phyloP scores from a whole-genome alignment of 306 rosid species.

The Luffa aegyptiaca region DNA sequence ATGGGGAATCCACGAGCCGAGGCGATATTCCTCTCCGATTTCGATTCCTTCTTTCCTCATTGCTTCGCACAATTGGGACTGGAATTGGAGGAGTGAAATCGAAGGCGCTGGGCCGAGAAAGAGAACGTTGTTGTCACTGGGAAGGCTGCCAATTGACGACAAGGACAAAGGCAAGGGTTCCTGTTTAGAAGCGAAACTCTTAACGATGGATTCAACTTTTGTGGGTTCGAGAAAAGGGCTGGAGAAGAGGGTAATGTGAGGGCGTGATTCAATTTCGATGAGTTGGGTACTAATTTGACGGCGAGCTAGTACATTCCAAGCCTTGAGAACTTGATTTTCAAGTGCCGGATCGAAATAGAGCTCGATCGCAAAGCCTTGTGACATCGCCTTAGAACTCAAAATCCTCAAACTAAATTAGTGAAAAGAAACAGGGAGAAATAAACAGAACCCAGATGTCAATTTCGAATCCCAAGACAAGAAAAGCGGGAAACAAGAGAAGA shows the following conservation, averaged over 20 bases:
- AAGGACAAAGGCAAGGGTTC: constrained; percentile 65
- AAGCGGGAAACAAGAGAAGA: not conserved
- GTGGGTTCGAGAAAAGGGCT: constrained; percentile 42
- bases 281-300: constrained; percentile 81
- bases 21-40: constrained; percentile 43
- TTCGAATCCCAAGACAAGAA: not conserved
- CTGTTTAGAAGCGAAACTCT: constrained; percentile 42
- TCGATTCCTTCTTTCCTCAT: constrained; percentile 63
- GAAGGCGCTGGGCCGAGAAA: constrained; percentile 80
- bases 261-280: constrained; percentile 85
- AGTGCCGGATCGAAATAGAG: constrained; percentile 89
- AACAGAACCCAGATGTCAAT: constrained; percentile 18
- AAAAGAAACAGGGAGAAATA: not conserved
- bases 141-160: constrained; percentile 55
- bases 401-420: not conserved
- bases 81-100: constrained; percentile 64
- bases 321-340: constrained; percentile 87
- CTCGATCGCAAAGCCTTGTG: constrained; percentile 80
- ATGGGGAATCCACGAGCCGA: constrained; percentile 63
- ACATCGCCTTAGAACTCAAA: constrained; percentile 34
- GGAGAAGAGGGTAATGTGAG: constrained; percentile 92
- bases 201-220: constrained; percentile 42
- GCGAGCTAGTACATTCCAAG: constrained; percentile 92
- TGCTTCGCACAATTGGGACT: constrained; percentile 59
- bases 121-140: constrained; percentile 54